Evolutionary conservation across 75 land plant species (phyloP).

Genomic region (Chamaecyparis obtusa): DNA sequence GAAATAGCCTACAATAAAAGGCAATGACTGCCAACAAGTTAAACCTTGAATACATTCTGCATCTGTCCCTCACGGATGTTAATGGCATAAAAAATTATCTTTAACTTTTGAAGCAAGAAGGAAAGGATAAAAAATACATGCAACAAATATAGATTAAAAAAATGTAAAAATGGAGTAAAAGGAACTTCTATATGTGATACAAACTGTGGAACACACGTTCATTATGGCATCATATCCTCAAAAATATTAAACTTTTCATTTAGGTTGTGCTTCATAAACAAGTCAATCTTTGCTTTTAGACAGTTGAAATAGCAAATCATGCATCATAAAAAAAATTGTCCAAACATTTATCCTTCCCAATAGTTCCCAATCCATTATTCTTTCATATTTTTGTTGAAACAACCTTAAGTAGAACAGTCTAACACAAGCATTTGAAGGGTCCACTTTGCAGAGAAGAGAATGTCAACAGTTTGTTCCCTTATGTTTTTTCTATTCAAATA

Average conservation of each 20-base stretch:
- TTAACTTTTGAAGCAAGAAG: not conserved
- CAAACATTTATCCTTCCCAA: not conserved
- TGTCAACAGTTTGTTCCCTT: not conserved
- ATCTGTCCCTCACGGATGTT: constrained; percentile 1
- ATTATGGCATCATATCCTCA: not conserved
- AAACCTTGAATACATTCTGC: not conserved
- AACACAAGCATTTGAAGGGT: not conserved
- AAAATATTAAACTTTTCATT: not conserved
- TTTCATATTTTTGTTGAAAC: too few relatives aligned
- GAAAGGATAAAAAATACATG: not conserved
- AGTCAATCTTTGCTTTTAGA: not conserved
- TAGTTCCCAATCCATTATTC: not conserved
- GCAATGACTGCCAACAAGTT: not conserved
- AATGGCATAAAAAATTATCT: not conserved
- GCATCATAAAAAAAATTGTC: not conserved
- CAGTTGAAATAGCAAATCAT: not conserved
- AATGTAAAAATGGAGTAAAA: not conserved
- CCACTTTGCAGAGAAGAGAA: not conserved
- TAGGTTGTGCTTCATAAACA: not conserved
- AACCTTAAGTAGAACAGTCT: not conserved
- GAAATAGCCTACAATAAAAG: not conserved
- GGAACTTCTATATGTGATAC: not conserved
- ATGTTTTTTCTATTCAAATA: too few relatives aligned
- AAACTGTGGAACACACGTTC: not conserved
- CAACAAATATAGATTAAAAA: not conserved